A percentile compares a stretch with the other conserved stretches of the same genome.
phyloP scores from a whole-genome alignment of 306 rosid species.

The Glycine soja region DNA sequence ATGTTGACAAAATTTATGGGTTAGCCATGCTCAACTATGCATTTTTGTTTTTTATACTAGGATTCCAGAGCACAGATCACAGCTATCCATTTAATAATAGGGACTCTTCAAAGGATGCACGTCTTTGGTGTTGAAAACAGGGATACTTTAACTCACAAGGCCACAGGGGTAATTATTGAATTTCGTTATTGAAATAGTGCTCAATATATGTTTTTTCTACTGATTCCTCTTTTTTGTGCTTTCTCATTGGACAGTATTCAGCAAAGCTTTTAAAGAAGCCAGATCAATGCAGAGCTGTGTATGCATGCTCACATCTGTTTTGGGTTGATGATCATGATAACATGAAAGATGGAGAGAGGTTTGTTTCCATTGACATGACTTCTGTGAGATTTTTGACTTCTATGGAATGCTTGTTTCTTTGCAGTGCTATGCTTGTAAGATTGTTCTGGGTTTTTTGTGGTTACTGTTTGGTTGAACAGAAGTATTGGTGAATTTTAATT shows the following conservation, averaged over 20 bases:
- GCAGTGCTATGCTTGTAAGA: constrained; percentile 11
- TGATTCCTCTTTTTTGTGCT: constrained; percentile 23
- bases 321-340: constrained; percentile 91
- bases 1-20: constrained; percentile 23
- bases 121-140: constrained; percentile 98
- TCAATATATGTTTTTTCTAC: constrained; percentile 23
- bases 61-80: constrained; percentile 97
- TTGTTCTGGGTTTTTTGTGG: constrained; percentile 23
- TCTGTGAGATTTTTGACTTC: constrained; percentile 9
- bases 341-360: constrained; percentile 98
- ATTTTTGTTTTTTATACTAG: constrained; percentile 57
- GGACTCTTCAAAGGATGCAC: constrained; percentile 99
- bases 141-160: constrained; percentile 99
- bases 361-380: constrained; percentile 42
- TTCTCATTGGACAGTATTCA: constrained; percentile 69
- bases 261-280: constrained; percentile 97
- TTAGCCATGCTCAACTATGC: constrained; percentile 36
- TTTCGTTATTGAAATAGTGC: constrained; percentile 28
- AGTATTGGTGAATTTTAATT: constrained; percentile 39
- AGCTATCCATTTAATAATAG: constrained; percentile 90
- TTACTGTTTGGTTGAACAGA: constrained; percentile 42
- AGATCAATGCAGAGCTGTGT: constrained; percentile 95
- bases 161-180: constrained; percentile 88
- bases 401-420: constrained; percentile 25
- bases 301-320: constrained; percentile 92